These are phyloP conservation scores for Cucumis cinereus DNA, from an alignment of 306 rosid species.

Conservation along the genomic window DNA sequence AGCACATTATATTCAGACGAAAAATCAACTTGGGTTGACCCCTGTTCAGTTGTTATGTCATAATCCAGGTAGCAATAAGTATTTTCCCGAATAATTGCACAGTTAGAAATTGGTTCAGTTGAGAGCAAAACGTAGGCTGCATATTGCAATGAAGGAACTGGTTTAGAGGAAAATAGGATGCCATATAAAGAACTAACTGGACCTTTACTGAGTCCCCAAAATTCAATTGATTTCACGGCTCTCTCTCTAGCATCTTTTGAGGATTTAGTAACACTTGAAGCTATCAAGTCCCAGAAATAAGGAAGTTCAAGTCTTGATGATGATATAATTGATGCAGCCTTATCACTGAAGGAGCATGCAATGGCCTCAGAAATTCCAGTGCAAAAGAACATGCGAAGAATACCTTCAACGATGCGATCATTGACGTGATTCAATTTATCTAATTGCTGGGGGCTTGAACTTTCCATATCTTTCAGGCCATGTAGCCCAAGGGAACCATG, in stretches of 20 bases:
- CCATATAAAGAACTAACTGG: conserved; percentile 74
- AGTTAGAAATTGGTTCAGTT: conserved; percentile 51
- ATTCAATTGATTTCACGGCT: conserved; percentile 86
- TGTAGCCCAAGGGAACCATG: conserved; percentile 33
- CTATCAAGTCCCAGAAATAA: conserved; percentile 75
- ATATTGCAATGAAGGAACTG: conserved; percentile 58
- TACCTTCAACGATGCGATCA: conserved; percentile 72
- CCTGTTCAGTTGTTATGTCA: conserved; percentile 35
- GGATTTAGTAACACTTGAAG: conserved; percentile 54
- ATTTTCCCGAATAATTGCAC: conserved; percentile 53
- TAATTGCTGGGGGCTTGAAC: conserved; percentile 21
- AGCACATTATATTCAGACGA: conserved; percentile 43
- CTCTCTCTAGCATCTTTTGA: conserved; percentile 63
- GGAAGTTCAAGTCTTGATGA: conserved; percentile 44
- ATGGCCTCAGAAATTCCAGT: conserved; percentile 83
- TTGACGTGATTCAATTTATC: conserved; percentile 54
- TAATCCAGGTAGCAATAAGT: conserved; percentile 27
- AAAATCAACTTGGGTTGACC: conserved; percentile 29
- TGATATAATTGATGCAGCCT: conserved; percentile 59
- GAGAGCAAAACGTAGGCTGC: conserved; percentile 74
- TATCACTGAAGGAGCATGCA: conserved; percentile 42
- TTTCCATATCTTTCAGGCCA: conserved; percentile 34
- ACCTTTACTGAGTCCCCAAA: conserved; percentile 92
- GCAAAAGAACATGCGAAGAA: conserved; percentile 80
- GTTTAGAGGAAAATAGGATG: conserved; percentile 66